Evolutionary conservation across 805 yeast species (phyloP).

Genomic region (Candida nonsorbophila): DNA sequence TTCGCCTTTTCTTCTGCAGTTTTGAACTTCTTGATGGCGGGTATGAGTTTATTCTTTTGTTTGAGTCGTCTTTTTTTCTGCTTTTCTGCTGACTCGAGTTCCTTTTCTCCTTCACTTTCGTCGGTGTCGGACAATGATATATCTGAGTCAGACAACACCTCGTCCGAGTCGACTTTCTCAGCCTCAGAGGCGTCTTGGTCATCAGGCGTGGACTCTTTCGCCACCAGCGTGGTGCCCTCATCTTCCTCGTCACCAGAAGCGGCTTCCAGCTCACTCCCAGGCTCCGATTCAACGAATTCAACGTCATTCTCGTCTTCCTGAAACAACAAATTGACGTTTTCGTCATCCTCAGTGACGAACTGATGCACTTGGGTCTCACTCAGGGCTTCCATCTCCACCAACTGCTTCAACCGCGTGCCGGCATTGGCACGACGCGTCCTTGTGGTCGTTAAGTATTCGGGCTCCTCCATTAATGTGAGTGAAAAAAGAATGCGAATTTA

Average conservation of each 20-base stretch:
- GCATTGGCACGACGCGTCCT: conserved; percentile 83
- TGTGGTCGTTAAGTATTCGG: conserved; percentile 59
- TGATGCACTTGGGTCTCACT: conserved; percentile 17
- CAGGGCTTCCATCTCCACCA: conserved; percentile 69
- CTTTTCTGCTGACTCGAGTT: conserved; percentile 43
- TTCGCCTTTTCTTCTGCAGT: conserved; percentile 12
- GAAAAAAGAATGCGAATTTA: neutral
- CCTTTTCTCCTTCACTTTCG: conserved; percentile 68
- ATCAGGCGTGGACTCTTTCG: conserved; percentile 12
- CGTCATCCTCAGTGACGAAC: conserved; percentile 59
- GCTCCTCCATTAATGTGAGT: conserved; percentile 9
- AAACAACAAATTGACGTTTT: conserved; percentile 64
- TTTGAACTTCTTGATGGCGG: conserved; percentile 27
- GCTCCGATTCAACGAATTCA: conserved; percentile 25
- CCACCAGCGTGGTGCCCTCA: conserved; percentile 8
- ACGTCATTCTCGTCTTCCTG: conserved; percentile 43
- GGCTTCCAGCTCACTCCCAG: conserved; percentile 13
- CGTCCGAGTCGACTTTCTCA: conserved; percentile 34
- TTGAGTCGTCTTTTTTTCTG: conserved; percentile 23
- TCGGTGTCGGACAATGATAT: conserved; percentile 47
- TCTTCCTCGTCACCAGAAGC: conserved; percentile 12
- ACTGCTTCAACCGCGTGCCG: conserved; percentile 72
- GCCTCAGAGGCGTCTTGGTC: conserved; percentile 11
- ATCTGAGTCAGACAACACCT: conserved; percentile 53
- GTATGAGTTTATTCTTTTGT: conserved; percentile 17